Percentiles rank a stretch among this genome's conserved stretches.
Evolutionary conservation across 2,329 filamentous ascomycete genomes (phyloP).

Genomic region (Microcera coccophila): DNA sequence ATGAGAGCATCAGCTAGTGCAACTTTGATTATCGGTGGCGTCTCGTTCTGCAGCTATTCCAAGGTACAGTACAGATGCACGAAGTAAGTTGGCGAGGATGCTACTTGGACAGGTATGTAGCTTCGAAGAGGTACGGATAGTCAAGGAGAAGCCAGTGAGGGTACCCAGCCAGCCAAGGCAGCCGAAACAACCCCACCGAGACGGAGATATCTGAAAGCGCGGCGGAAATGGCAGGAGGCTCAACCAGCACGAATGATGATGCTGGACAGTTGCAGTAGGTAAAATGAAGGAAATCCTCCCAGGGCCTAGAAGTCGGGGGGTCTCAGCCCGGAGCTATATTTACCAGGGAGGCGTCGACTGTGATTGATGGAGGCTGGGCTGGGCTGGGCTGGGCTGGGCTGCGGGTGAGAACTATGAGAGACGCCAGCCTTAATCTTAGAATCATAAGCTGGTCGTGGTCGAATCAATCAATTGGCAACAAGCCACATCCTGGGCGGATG

Average conservation of each 20-base stretch:
- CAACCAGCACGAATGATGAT: constrained; percentile 4
- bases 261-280: constrained; percentile 12
- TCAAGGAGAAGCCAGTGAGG: too few relatives aligned
- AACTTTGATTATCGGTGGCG: too few relatives aligned
- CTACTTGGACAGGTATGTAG: too few relatives aligned
- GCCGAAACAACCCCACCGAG: neutral
- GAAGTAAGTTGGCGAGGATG: too few relatives aligned
- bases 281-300: constrained; percentile 9
- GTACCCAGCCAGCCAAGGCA: too few relatives aligned
- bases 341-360: constrained; percentile 9
- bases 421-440: neutral
- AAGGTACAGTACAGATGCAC: too few relatives aligned
- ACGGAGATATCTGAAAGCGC: too few relatives aligned
- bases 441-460: neutral
- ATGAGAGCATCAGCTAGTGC: too few relatives aligned
- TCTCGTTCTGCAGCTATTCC: too few relatives aligned
- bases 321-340: constrained; percentile 22
- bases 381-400: neutral
- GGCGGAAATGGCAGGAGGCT: constrained; percentile 9
- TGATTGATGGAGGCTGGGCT: too few relatives aligned
- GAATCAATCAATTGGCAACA: neutral
- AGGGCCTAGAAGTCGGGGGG: constrained; percentile 3
- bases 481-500: too few relatives aligned
- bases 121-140: too few relatives aligned
- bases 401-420: neutral